Percentiles rank a stretch among this genome's conserved stretches.
Conservation (phyloP, 768 basidiomycete genomes). For the Xerocomellus intermedius region DNA sequence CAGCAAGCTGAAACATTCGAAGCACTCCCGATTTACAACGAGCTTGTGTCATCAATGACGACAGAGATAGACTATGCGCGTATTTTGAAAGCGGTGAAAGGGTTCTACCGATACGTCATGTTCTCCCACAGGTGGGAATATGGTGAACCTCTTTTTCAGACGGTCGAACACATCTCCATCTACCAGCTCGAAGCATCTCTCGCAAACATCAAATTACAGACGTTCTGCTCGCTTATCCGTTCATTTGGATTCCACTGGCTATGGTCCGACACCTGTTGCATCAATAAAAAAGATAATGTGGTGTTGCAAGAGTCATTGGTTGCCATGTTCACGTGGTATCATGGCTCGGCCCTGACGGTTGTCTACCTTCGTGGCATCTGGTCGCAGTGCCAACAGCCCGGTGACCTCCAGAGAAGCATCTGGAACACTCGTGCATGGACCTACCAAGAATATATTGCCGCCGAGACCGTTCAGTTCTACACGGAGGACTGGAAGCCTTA, state of each 20-base stretch:
- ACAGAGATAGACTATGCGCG: no score
- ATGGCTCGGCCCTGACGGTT: slow-evolving; percentile 7
- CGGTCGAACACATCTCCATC: no score
- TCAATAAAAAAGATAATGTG: no score
- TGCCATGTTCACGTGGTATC: slow-evolving; percentile 17
- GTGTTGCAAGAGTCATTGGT: slow-evolving; percentile 18
- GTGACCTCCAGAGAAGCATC: neutral
- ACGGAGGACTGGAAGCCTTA: slow-evolving; percentile 17
- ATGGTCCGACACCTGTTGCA: no score
- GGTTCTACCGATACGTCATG: slow-evolving; percentile 12
- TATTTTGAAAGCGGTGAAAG: slow-evolving; percentile 2
- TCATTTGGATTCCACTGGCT: no score
- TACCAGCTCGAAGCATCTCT: no score
- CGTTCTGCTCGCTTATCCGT: no score
- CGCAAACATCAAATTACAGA: no score
- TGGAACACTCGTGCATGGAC: slow-evolving; percentile 18
- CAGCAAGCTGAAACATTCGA: slow-evolving; percentile 10
- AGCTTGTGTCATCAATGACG: slow-evolving; percentile 9
- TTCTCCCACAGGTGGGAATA: slow-evolving; percentile 12
- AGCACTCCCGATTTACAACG: neutral
- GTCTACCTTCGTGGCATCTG: slow-evolving; percentile 9
- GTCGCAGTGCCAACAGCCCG: neutral
- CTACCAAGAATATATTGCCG: slow-evolving; percentile 15
- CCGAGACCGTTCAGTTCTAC: slow-evolving; percentile 11
- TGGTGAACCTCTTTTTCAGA: no score